phyloP scores from a whole-genome alignment of 768 basidiomycete genomes.

The Porpolomopsis calyptriformis region DNA sequence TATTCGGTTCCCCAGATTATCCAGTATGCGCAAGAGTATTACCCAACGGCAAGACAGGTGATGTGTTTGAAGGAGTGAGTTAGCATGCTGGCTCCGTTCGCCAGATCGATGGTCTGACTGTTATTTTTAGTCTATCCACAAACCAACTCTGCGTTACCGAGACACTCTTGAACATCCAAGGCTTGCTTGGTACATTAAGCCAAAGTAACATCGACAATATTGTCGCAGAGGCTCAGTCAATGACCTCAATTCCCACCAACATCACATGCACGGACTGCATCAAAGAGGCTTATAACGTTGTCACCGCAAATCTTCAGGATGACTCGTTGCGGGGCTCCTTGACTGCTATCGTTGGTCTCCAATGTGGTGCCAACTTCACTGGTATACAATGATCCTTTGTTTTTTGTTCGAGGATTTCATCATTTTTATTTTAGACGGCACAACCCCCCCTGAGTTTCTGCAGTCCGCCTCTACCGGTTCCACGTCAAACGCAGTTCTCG shows the following conservation, averaged over 20 bases:
- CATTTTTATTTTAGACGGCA: conserved; percentile 24
- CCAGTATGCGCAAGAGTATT: conserved; percentile 37
- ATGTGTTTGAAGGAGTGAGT: conserved; percentile 59
- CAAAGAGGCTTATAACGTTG: conserved; percentile 40
- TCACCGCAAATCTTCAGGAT: conserved; percentile 26
- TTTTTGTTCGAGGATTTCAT: neutral
- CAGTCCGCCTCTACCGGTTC: neutral
- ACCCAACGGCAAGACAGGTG: conserved; percentile 46
- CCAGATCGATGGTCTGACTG: neutral
- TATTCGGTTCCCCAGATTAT: conserved; percentile 16
- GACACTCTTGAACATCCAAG: conserved; percentile 42
- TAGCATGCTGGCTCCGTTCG: neutral
- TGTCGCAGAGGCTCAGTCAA: neutral
- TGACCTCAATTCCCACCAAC: conserved; percentile 3
- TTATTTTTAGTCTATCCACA: neutral
- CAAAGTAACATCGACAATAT: conserved; percentile 20
- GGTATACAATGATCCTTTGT: conserved; percentile 24
- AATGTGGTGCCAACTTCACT: conserved; percentile 45
- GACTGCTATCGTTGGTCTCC: conserved; percentile 18
- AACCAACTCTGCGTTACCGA: conserved; percentile 41
- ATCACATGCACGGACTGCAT: conserved; percentile 3
- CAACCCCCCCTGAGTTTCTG: conserved; percentile 25
- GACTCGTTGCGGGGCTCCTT: conserved; percentile 16
- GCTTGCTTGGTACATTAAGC: conserved; percentile 26
- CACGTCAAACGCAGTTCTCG: neutral